Evolutionary conservation across 305 asterid genomes (phyloP).

Genomic region (Caryopteris hybrid): DNA sequence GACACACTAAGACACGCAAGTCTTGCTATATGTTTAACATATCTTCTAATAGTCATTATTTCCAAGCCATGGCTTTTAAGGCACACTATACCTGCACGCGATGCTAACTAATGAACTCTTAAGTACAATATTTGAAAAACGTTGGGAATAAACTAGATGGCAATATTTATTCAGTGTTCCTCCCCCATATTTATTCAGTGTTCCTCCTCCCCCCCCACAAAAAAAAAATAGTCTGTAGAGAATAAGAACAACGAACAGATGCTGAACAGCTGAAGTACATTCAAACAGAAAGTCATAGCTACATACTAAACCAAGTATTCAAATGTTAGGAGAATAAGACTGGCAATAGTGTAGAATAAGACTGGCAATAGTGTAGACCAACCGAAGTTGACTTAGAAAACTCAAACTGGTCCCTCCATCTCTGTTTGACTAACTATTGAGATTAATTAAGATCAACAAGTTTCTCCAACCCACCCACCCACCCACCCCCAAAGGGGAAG

Average conservation of each 20-base stretch:
- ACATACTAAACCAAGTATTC: constrained; percentile 5
- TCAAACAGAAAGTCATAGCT: constrained; percentile 17
- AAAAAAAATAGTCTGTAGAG: neutral
- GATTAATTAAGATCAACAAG: neutral
- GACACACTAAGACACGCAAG: too few species aligned
- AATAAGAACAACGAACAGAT: constrained; percentile 2
- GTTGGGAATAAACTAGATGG: neutral
- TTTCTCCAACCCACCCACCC: neutral
- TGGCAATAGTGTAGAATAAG: neutral
- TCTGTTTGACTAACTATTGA: neutral
- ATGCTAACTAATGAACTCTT: neutral
- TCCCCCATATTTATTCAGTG: neutral
- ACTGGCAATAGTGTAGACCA: constrained; percentile 11
- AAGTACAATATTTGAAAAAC: neutral
- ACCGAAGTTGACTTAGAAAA: constrained; percentile 19
- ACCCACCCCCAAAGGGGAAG: neutral
- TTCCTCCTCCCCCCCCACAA: too few species aligned
- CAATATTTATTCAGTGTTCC: neutral
- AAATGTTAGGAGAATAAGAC: constrained; percentile 15
- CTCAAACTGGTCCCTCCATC: constrained; percentile 4
- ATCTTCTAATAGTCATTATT: neutral
- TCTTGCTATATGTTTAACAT: neutral
- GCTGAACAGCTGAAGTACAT: neutral
- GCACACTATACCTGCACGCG: neutral
- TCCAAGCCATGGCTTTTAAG: neutral